These are phyloP conservation scores for Phytopythium litorale DNA, from an alignment of 352 stramenopile genomes.

Conservation along the genomic window DNA sequence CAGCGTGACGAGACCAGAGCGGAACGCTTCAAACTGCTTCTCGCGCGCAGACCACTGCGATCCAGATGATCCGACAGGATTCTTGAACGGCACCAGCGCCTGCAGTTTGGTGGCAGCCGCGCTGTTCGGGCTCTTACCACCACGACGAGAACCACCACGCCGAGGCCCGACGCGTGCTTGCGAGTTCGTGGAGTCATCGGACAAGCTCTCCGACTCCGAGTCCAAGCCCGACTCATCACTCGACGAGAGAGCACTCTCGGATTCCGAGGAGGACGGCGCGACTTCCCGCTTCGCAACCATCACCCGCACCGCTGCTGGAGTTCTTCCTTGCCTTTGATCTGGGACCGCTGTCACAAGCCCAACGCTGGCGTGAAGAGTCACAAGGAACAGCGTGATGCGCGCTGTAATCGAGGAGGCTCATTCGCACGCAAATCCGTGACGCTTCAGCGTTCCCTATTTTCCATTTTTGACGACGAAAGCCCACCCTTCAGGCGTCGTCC, in stretches of 20 bases:
- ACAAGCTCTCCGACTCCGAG: neutral
- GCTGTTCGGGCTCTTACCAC: neutral
- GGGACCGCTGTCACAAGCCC: neutral
- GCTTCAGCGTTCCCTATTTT: neutral
- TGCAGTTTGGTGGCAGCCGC: neutral
- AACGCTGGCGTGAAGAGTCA: constrained; percentile 1
- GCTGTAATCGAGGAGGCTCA: neutral
- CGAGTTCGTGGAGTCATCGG: neutral
- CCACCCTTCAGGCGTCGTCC: neutral
- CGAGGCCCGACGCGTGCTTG: neutral
- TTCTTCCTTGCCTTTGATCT: neutral
- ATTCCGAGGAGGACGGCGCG: constrained; percentile 1
- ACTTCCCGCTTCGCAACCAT: neutral
- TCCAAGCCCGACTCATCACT: neutral
- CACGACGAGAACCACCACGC: neutral
- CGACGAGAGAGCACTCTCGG: neutral
- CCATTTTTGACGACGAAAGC: neutral
- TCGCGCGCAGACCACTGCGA: constrained; percentile 59
- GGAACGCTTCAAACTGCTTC: constrained; percentile 78
- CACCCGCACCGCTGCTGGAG: neutral
- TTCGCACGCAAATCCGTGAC: neutral
- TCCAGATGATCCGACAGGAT: constrained; percentile 9
- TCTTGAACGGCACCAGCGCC: constrained; percentile 2
- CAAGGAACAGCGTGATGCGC: neutral
- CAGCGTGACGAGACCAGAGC: constrained; percentile 51